Conservation (phyloP, 2,329 filamentous ascomycete species). For the Sporothrix mexicana region DNA sequence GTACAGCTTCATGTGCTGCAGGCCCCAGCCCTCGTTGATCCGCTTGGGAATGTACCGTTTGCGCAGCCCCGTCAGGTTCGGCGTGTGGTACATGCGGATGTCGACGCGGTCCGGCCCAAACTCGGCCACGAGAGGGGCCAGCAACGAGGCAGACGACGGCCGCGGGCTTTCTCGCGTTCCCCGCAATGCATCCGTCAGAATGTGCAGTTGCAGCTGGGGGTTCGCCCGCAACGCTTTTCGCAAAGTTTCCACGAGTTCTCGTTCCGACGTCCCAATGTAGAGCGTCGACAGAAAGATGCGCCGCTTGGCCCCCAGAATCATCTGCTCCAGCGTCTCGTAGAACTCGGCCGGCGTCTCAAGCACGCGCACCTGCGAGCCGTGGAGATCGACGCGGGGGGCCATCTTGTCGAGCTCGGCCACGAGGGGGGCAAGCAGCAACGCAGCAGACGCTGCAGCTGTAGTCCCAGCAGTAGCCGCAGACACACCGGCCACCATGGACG, state of each 20-base stretch:
- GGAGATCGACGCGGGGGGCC: slow-evolving; percentile 86
- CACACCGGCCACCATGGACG: slow-evolving; percentile 3
- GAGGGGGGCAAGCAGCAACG: slow-evolving; percentile 58
- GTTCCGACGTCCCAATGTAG: slow-evolving; percentile 93
- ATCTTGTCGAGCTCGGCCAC: slow-evolving; percentile 80
- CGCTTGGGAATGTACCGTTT: slow-evolving; percentile 85
- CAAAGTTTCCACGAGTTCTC: slow-evolving; percentile 79
- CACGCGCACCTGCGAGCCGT: slow-evolving; percentile 79
- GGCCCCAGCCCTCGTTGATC: slow-evolving; percentile 97
- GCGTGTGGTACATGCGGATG: slow-evolving; percentile 97
- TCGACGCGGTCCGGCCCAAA: slow-evolving; percentile 86
- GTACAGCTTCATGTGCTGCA: slow-evolving; percentile 99
- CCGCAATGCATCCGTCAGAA: slow-evolving; percentile 88
- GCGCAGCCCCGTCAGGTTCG: slow-evolving; percentile 84
- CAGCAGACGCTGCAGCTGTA: neutral
- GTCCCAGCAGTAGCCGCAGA: neutral
- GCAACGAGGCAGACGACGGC: slow-evolving; percentile 84
- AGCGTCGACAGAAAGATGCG: slow-evolving; percentile 93
- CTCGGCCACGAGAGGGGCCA: slow-evolving; percentile 81
- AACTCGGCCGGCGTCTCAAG: slow-evolving; percentile 84
- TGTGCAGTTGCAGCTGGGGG: slow-evolving; percentile 78
- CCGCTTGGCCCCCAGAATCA: slow-evolving; percentile 78
- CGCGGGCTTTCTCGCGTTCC: slow-evolving; percentile 89
- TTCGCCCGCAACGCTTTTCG: slow-evolving; percentile 76
- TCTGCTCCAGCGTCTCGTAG: slow-evolving; percentile 86